Evolutionary conservation across 2,329 filamentous ascomycete genomes (phyloP).

Genomic region (Trematosphaeria pertusa): DNA sequence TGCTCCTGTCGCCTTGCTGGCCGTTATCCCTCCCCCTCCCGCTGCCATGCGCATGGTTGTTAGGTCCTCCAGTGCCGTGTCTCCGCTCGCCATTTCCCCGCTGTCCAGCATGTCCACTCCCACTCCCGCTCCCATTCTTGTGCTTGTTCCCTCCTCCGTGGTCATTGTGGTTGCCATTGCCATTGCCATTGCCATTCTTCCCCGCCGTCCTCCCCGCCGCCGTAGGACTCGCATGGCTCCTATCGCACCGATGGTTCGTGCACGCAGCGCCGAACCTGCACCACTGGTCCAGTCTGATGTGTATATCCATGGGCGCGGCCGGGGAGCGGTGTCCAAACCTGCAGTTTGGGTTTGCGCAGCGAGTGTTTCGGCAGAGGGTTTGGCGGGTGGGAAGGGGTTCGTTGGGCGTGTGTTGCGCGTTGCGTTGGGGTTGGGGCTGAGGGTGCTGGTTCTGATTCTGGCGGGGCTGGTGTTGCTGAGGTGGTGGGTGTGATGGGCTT

Average conservation of each 20-base stretch:
- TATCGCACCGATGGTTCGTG: slow-evolving; percentile 1
- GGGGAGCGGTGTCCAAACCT: slow-evolving; percentile 3
- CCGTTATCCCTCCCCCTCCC: neutral
- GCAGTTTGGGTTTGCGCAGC: slow-evolving; percentile 3
- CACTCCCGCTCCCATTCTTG: neutral
- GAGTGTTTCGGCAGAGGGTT: neutral
- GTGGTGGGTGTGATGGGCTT: neutral
- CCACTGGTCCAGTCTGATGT: neutral
- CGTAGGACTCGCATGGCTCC: slow-evolving; percentile 5
- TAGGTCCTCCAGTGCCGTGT: neutral
- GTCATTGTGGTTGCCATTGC: neutral
- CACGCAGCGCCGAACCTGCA: slow-evolving; percentile 7
- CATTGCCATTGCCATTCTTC: neutral
- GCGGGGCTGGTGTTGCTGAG: neutral
- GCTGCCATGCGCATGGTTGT: neutral
- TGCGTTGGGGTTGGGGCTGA: too few relatives aligned
- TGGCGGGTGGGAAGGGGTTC: neutral
- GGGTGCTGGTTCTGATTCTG: neutral
- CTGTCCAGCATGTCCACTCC: neutral
- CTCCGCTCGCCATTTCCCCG: neutral
- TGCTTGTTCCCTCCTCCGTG: neutral
- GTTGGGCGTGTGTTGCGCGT: neutral
- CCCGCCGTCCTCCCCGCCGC: neutral
- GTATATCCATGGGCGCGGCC: neutral
- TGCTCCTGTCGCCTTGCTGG: neutral